Conservation (phyloP, 1,139 yeast species). For the Protomyces macrosporus region DNA sequence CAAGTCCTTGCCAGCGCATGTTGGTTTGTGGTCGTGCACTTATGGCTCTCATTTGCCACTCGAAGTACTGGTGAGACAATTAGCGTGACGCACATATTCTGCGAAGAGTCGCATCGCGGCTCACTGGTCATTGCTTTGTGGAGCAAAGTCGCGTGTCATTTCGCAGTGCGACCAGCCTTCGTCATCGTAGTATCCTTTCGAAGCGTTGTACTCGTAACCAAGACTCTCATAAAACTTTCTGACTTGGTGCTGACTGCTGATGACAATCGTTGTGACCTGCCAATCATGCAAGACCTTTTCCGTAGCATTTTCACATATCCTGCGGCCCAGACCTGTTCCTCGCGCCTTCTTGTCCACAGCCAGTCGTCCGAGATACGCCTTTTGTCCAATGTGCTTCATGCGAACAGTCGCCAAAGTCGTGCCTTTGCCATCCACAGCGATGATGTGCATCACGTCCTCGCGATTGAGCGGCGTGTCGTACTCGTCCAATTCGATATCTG, state of each 20-base stretch:
- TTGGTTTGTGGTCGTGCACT: no score
- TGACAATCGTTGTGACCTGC: background rate
- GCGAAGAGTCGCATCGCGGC: no score
- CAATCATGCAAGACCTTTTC: background rate
- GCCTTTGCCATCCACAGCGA: background rate
- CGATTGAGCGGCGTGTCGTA: conserved; percentile 4
- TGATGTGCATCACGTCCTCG: conserved; percentile 6
- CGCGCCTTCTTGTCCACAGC: conserved; percentile 17
- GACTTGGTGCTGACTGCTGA: conserved; percentile 22
- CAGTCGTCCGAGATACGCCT: conserved; percentile 13
- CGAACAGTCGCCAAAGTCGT: conserved; percentile 9
- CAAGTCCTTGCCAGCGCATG: no score
- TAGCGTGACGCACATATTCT: no score
- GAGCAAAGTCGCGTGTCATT: background rate
- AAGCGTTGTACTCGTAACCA: conserved; percentile 4
- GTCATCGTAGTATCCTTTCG: conserved; percentile 7
- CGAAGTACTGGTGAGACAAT: no score
- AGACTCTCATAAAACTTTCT: conserved; percentile 9
- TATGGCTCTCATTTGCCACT: no score
- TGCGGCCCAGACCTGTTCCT: conserved; percentile 1
- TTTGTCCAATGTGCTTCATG: background rate
- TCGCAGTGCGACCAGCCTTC: conserved; percentile 13
- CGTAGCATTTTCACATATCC: conserved; percentile 1
- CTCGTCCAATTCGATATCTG: conserved; percentile 12
- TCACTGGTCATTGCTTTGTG: no score